Base-by-base conservation (phyloP, 257 asterid species). In the Haberlea rhodopensis region DNA sequence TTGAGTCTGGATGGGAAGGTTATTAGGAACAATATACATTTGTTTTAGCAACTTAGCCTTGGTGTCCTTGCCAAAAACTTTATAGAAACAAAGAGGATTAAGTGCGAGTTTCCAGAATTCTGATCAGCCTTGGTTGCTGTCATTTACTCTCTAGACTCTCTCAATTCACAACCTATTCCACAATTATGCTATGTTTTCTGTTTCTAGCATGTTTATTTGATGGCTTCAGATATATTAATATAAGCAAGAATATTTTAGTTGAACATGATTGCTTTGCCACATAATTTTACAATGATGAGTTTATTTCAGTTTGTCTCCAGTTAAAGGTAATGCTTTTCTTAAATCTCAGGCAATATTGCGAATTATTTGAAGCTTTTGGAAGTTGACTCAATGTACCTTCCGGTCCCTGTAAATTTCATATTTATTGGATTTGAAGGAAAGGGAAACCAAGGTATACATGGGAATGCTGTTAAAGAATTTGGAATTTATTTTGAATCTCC, bases 351-450 rank as follows among this genome's bases (percentile, higher is more conserved):
- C 68, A 91, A 77, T 71, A 76, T 91, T 43, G 97, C 91, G 56
- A 87, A 75, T 72, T 89, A 87, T 82, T 75, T 91, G 82, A 91
- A 87, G 83, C 91, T 92, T 75, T 76, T 87, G 83, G 98, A 89
- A 79, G 85, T 91, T 80, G 96, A 90, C 68, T 86, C 96, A 5
- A 70, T 94, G 79, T 84, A 94, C 74, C 84, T 94, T 43, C 96
- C 99, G 26, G 84, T 94, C 60, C 99, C 97, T 62, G 94, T 94
- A 57, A 90, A 94, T 78, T 94, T 89, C 78, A 75, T 94, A 75
- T 94, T 94, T 71, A 78, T 94, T 57, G 99, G 99, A 60, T 94
- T 94, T 80, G 99, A 94, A 80, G 99, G 97, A 72, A 85, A 81
- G 65, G 99, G 99, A 29, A 87, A 94, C 71, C 84, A 82, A 87